Percentiles rank a stretch among this genome's conserved stretches.
Evolutionary conservation across 2,329 filamentous ascomycete genomes (phyloP).

Genomic region (Passalora sequoiae): DNA sequence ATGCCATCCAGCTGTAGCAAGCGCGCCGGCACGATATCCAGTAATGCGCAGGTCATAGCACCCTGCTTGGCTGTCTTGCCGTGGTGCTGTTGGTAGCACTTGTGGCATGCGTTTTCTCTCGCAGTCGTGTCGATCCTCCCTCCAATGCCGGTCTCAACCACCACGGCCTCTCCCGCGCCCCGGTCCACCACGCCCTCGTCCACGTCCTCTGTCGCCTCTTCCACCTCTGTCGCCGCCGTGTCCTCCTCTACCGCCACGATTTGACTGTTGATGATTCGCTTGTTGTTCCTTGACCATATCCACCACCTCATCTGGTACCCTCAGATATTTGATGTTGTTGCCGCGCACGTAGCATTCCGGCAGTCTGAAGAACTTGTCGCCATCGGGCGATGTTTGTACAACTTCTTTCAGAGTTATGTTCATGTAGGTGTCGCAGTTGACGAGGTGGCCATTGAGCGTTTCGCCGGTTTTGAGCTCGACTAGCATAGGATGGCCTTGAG

Average conservation of each 20-base stretch:
- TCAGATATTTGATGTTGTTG: slow-evolving; percentile 98
- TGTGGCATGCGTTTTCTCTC: too few relatives aligned
- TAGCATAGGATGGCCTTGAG: slow-evolving; percentile 95
- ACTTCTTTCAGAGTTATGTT: slow-evolving; percentile 96
- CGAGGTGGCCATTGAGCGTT: slow-evolving; percentile 90
- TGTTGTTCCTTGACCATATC: slow-evolving; percentile 91
- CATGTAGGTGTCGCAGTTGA: slow-evolving; percentile 99
- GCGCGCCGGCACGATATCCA: too few relatives aligned
- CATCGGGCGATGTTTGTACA: slow-evolving; percentile 90
- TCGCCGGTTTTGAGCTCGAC: slow-evolving; percentile 97
- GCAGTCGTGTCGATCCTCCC: too few relatives aligned
- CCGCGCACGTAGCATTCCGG: slow-evolving; percentile 94
- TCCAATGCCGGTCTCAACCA: too few relatives aligned
- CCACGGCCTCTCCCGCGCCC: slow-evolving; percentile 27
- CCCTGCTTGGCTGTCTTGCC: too few relatives aligned
- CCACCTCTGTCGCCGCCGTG: slow-evolving; percentile 7
- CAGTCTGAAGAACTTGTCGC: slow-evolving; percentile 86
- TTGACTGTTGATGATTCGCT: slow-evolving; percentile 50
- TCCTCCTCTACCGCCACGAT: slow-evolving; percentile 41
- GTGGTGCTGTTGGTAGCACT: too few relatives aligned
- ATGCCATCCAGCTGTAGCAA: too few relatives aligned
- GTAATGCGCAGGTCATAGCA: too few relatives aligned
- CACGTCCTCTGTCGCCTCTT: slow-evolving; percentile 18
- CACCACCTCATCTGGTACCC: slow-evolving; percentile 94
- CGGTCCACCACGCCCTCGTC: slow-evolving; percentile 25